Percentiles rank a stretch among this genome's conserved stretches.
Evolutionary conservation across 139 green algal species (phyloP).

Genomic region (Chlorella ohadii): DNA sequence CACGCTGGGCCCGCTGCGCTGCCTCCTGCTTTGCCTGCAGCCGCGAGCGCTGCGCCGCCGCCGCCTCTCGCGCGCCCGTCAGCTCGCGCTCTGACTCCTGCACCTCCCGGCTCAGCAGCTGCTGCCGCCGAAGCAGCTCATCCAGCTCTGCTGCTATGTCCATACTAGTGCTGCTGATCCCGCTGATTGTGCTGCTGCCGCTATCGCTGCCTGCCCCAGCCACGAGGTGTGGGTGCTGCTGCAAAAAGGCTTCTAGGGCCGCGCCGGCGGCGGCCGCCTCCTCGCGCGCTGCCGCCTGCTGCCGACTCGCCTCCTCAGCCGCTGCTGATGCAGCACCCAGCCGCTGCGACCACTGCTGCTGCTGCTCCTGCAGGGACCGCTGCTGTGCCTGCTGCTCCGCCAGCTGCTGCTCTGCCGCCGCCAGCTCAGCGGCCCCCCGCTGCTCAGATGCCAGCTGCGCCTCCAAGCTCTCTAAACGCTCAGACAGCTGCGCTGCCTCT

Average conservation of each 20-base stretch:
- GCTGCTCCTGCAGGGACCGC: slow-evolving; percentile 12
- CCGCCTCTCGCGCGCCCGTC: not conserved
- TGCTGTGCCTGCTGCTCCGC: not conserved
- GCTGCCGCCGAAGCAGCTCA: not conserved
- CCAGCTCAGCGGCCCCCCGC: not conserved
- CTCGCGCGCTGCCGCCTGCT: not conserved
- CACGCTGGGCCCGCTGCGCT: not conserved
- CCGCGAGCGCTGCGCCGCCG: not conserved
- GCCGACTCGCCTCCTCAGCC: not conserved
- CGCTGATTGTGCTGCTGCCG: not conserved
- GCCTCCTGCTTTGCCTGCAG: not conserved
- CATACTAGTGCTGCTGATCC: too few species aligned
- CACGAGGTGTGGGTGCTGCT: not conserved
- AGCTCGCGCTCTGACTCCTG: not conserved
- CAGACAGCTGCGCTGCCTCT: slow-evolving; percentile 2
- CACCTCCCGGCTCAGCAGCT: not conserved
- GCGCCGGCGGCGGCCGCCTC: not conserved
- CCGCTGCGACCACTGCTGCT: slow-evolving; percentile 9
- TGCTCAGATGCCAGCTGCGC: not conserved
- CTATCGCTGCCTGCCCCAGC: not conserved
- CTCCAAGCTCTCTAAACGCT: not conserved
- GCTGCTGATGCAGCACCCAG: not conserved
- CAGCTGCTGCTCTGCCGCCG: slow-evolving; percentile 11
- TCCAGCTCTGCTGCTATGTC: not conserved
- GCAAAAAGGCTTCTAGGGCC: not conserved